phyloP scores from a whole-genome alignment of 768 basidiomycete species.

The Boletellus sp. region DNA sequence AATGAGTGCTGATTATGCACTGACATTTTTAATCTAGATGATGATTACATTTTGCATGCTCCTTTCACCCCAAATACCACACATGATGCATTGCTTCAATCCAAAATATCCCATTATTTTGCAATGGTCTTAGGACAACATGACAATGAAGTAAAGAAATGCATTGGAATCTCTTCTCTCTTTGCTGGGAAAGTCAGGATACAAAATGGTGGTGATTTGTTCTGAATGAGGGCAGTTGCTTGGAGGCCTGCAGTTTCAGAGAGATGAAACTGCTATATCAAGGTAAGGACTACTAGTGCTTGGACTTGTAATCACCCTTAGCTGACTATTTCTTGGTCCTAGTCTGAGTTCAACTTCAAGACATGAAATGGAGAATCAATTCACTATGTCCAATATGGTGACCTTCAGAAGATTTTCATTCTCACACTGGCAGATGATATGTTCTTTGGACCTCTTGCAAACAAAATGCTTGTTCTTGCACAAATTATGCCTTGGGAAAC shows the following conservation, averaged over 20 bases:
- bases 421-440: no score
- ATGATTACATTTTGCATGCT: slow-evolving; percentile 7
- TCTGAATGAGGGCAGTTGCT: slow-evolving; percentile 2
- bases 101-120: slow-evolving; percentile 6
- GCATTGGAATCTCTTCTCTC: not conserved
- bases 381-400: slow-evolving; percentile 11
- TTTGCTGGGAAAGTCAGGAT: slow-evolving; percentile 27
- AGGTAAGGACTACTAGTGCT: no score
- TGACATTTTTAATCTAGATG: no score
- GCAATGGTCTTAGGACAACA: not conserved
- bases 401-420: slow-evolving; percentile 15
- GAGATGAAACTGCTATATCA: slow-evolving; percentile 15
- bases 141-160: not conserved
- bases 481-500: no score
- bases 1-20: no score
- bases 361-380: not conserved
- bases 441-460: no score
- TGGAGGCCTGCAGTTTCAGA: not conserved
- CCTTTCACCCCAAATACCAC: not conserved
- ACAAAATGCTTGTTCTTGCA: no score
- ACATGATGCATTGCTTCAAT: slow-evolving; percentile 8
- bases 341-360: slow-evolving; percentile 7
- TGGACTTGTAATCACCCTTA: no score
- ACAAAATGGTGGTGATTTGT: slow-evolving; percentile 23
- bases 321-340: not conserved